Evolutionary conservation across 2,329 filamentous ascomycete species (phyloP), one percentile per base, ranked within the genome.

Genomic region (Aspergillus piperis): DNA sequence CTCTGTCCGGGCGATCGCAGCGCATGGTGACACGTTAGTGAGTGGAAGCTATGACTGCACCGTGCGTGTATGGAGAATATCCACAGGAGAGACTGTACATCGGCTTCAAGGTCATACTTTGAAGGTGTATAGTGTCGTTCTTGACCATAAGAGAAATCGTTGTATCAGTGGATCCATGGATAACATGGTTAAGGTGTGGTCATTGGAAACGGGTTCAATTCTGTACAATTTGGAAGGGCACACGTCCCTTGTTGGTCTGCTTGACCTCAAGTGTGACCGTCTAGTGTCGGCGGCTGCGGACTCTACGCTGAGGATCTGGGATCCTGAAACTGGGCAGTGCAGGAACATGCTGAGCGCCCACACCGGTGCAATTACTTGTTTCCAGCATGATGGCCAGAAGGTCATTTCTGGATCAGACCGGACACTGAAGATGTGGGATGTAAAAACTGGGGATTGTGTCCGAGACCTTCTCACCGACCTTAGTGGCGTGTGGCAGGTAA

Each of bases 101-200:
- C 87, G 92, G 11, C 82, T 99, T 4, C 87, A 90, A 62, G 95
- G 95, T 1, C 95, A 99, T 73, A 85, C 86, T 0, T 88, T 94
- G 73, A 98, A 99, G 75, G 95, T 99, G 0, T 99, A 99, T 75
- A 97, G 93, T 62, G 95, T 99, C 8, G 95, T 99, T 8, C 81
- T 98, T 21, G 95, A 99, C 71, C 90, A 92, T 67, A 88, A 90
- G 69, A 90, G 95, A 61, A 96, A 96, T 71, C 90, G 94, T 42
- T 99, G 95, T 77, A 98, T 99, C 64, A 97, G 93, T 64, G 95
- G 95, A 11, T 96, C 93, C 6, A 99, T 99, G 95, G 95, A 99
- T 75, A 96, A 95, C 64, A 84, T 93, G 65, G 95, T 99, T 73
- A 98, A 97, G 78, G 94, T 99, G 11, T 99, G 95, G 95, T 95